A percentile compares a stretch with the other conserved stretches of the same genome.
Evolutionary conservation across 345 rosid species (phyloP).

Genomic region (Psidium guajava): DNA sequence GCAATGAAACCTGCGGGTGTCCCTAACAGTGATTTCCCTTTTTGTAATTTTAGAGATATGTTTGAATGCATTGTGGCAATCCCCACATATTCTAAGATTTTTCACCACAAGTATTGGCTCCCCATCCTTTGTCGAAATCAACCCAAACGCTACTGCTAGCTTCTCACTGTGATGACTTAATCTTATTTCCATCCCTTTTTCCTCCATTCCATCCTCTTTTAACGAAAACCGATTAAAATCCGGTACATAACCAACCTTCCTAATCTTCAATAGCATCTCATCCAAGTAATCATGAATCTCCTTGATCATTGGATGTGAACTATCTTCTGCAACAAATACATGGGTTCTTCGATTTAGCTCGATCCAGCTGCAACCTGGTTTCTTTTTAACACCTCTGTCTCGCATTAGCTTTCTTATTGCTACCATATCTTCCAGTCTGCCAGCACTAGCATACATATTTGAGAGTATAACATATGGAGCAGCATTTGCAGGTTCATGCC

Average conservation of each 20-base stretch:
- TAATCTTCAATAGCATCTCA: conserved; percentile 57
- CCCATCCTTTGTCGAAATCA: conserved; percentile 53
- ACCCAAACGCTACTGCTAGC: conserved; percentile 78
- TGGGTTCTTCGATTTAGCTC: conserved; percentile 53
- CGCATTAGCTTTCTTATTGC: conserved; percentile 65
- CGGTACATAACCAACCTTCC: conserved; percentile 60
- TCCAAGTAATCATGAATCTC: conserved; percentile 47
- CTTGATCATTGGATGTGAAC: conserved; percentile 67
- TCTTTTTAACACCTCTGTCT: conserved; percentile 64
- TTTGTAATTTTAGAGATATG: conserved; percentile 42
- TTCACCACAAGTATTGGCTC: conserved; percentile 63
- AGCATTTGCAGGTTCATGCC: conserved; percentile 62
- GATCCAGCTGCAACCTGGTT: conserved; percentile 90
- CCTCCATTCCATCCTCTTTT: conserved; percentile 35
- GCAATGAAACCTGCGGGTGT: conserved; percentile 63
- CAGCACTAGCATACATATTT: conserved; percentile 54
- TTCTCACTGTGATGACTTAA: conserved; percentile 81
- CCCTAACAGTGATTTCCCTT: conserved; percentile 69
- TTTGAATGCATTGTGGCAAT: conserved; percentile 81
- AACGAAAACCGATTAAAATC: conserved; percentile 60
- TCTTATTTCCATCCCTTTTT: conserved; percentile 49
- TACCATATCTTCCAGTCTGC: conserved; percentile 67
- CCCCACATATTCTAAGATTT: conserved; percentile 85
- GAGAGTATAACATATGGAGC: conserved; percentile 80
- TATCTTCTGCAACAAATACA: conserved; percentile 80